These are phyloP conservation scores for Fomitopsis pinicola DNA, from an alignment of 1,284 basidiomycete species.

Conservation along the genomic window DNA sequence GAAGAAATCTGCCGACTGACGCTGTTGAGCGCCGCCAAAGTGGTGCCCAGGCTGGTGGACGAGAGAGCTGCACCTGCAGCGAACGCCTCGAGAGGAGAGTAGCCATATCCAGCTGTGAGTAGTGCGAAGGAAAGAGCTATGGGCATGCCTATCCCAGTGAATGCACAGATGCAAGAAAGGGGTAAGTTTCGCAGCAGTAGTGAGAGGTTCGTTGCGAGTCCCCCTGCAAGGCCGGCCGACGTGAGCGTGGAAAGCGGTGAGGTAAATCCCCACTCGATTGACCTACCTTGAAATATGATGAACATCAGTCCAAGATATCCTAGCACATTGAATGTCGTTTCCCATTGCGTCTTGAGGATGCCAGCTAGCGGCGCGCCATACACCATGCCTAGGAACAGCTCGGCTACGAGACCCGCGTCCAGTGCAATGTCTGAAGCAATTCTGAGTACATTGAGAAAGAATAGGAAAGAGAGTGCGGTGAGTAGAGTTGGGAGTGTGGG, in stretches of 20 bases:
- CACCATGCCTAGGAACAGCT: constrained; percentile 43
- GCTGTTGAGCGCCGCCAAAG: constrained; percentile 40
- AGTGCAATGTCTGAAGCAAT: constrained; percentile 17
- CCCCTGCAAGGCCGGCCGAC: constrained; percentile 27
- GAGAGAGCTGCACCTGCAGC: constrained; percentile 47
- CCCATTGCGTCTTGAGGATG: constrained; percentile 36
- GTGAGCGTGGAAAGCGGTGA: background rate
- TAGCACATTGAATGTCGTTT: constrained; percentile 37
- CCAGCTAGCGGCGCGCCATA: constrained; percentile 40
- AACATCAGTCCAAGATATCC: constrained; percentile 51
- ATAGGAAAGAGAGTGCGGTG: constrained; percentile 21
- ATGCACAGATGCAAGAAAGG: constrained; percentile 38
- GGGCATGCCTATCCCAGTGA: constrained; percentile 41
- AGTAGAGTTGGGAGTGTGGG: constrained; percentile 18
- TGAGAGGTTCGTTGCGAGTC: constrained; percentile 36
- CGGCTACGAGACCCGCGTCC: constrained; percentile 32
- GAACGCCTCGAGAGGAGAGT: constrained; percentile 40
- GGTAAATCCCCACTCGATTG: background rate
- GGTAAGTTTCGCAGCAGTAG: constrained; percentile 35
- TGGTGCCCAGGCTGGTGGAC: constrained; percentile 51
- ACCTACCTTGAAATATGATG: constrained; percentile 46
- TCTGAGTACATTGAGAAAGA: constrained; percentile 20
- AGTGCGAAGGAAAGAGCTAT: constrained; percentile 41
- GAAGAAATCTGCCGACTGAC: constrained; percentile 6
- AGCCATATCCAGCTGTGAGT: constrained; percentile 23